These are phyloP conservation scores for Somion occarium DNA, from an alignment of 1,284 basidiomycete genomes.

Conservation along the genomic window DNA sequence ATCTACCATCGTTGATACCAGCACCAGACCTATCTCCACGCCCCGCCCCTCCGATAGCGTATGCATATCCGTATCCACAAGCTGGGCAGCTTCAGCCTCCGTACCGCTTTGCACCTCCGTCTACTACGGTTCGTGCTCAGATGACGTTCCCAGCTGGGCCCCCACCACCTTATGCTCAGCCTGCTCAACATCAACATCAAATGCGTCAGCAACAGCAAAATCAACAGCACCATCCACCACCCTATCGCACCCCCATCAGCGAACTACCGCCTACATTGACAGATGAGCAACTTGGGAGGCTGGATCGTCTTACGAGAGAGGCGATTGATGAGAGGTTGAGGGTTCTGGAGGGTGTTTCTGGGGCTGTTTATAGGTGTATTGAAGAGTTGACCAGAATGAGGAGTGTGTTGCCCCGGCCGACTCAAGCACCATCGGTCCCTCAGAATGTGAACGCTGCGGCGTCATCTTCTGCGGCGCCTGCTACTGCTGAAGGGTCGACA, in stretches of 20 bases:
- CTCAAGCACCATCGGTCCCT: background rate
- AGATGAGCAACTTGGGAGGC: constrained; percentile 51
- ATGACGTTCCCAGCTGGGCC: background rate
- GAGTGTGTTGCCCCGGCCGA: constrained; percentile 53
- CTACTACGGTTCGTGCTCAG: background rate
- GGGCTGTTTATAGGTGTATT: constrained; percentile 61
- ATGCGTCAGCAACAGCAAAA: background rate
- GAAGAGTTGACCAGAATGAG: constrained; percentile 74
- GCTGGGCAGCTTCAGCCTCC: background rate
- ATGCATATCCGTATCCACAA: background rate
- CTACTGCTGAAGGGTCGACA: background rate
- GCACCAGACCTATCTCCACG: background rate
- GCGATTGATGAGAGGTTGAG: constrained; percentile 80
- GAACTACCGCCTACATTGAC: constrained; percentile 47
- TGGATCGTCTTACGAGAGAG: constrained; percentile 67
- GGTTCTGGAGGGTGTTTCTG: constrained; percentile 71
- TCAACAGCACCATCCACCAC: background rate
- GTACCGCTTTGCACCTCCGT: background rate
- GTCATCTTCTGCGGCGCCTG: background rate
- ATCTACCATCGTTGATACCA: background rate
- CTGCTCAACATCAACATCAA: background rate
- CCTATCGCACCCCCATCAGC: constrained; percentile 15
- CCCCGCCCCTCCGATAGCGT: background rate
- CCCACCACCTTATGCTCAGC: constrained; percentile 2
- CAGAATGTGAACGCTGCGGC: too few relatives aligned